A percentile compares a stretch with the other conserved stretches of the same genome.
phyloP scores from a whole-genome alignment of 2,329 filamentous ascomycete genomes.

The Didymellaceae sp. region DNA sequence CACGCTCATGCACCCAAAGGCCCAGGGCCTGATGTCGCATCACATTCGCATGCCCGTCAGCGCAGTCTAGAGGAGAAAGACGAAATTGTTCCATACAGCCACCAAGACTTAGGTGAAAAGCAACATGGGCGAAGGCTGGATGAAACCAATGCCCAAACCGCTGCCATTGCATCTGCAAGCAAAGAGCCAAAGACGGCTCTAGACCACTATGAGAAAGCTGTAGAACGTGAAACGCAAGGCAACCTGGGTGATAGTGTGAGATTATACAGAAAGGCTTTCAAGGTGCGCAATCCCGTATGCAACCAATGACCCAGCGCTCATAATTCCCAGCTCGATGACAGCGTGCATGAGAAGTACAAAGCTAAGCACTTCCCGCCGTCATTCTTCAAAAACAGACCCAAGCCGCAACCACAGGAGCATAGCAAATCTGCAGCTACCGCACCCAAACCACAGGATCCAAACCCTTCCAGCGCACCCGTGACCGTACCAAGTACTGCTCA shows the following conservation, averaged over 20 bases:
- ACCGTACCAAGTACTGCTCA: conserved; percentile 63
- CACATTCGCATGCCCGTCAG: conserved; percentile 35
- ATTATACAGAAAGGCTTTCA: conserved; percentile 89
- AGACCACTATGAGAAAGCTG: conserved; percentile 91
- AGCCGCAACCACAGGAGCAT: conserved; percentile 15
- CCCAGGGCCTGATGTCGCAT: conserved; percentile 30
- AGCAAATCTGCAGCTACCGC: conserved; percentile 11
- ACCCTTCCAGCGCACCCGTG: conserved; percentile 58
- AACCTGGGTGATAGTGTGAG: conserved; percentile 87
- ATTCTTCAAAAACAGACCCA: conserved; percentile 49
- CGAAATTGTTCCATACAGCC: conserved; percentile 50
- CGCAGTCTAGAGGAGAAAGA: conserved; percentile 47
- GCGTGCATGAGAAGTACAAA: conserved; percentile 85
- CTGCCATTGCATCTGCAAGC: conserved; percentile 36
- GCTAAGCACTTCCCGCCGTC: conserved; percentile 86
- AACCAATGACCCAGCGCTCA: conserved; percentile 15
- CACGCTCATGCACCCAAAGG: conserved; percentile 27
- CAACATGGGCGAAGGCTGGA: conserved; percentile 53
- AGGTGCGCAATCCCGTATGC: conserved; percentile 58
- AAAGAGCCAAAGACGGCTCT: conserved; percentile 75
- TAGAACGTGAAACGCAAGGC: conserved; percentile 84
- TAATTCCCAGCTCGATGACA: conserved; percentile 72
- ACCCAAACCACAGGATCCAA: conserved; percentile 50
- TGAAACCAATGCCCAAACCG: conserved; percentile 48
- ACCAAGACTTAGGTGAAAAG: conserved; percentile 56